Evolutionary conservation across 768 basidiomycete species (phyloP).

Genomic region (Mycena capillaripes): DNA sequence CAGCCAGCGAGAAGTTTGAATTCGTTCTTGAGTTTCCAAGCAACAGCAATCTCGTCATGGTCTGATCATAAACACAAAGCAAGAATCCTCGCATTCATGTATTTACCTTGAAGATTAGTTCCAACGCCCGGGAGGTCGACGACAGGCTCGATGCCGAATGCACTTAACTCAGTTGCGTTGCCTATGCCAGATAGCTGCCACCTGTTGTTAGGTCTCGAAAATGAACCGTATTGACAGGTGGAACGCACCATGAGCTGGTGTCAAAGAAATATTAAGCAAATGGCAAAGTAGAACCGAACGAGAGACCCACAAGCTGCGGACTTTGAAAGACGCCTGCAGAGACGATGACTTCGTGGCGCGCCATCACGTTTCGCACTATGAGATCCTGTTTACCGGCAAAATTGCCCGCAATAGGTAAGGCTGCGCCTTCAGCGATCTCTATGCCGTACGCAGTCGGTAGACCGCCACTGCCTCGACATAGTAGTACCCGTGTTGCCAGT

Average conservation of each 20-base stretch:
- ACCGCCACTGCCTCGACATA: constrained; percentile 32
- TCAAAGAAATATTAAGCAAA: background rate
- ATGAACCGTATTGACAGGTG: background rate
- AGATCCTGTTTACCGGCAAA: constrained; percentile 36
- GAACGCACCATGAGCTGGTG: constrained; percentile 33
- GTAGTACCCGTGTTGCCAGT: constrained; percentile 31
- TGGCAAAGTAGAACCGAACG: background rate
- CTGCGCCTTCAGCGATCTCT: constrained; percentile 35
- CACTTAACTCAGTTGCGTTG: constrained; percentile 31
- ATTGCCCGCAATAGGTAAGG: constrained; percentile 35
- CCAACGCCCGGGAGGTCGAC: constrained; percentile 47
- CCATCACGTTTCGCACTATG: constrained; percentile 28
- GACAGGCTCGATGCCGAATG: constrained; percentile 40
- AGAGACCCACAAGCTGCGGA: constrained; percentile 36
- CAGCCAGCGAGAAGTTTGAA: constrained; percentile 41
- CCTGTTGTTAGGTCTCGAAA: background rate
- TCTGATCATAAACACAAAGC: constrained; percentile 19
- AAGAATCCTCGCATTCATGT: background rate
- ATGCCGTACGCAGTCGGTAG: constrained; percentile 38
- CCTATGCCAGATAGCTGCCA: constrained; percentile 48
- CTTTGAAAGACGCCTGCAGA: constrained; percentile 42
- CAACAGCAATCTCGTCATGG: constrained; percentile 40
- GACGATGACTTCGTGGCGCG: constrained; percentile 38
- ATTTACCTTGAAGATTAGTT: constrained; percentile 45
- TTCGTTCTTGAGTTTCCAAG: constrained; percentile 39